Conservation (phyloP, 2,329 filamentous ascomycete species). For the Penicillium paneum region DNA sequence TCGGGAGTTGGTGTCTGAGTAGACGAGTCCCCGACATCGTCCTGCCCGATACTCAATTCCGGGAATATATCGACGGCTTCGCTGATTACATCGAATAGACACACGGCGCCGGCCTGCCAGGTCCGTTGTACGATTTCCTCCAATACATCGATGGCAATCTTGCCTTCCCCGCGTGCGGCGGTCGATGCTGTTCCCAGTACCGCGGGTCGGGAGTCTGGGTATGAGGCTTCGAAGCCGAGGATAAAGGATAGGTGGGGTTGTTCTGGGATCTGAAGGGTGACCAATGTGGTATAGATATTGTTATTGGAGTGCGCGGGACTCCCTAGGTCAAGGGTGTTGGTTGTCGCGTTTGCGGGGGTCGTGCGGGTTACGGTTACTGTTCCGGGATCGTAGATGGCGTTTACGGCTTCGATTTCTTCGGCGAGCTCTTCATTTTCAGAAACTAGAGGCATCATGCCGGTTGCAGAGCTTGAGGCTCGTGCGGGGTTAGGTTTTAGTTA, state of each 20-base stretch:
- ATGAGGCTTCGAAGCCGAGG: slow-evolving; percentile 66
- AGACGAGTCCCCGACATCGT: slow-evolving; percentile 14
- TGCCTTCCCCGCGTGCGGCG: slow-evolving; percentile 68
- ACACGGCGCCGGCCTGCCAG: slow-evolving; percentile 72
- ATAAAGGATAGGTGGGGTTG: slow-evolving; percentile 48
- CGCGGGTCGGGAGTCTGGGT: slow-evolving; percentile 70
- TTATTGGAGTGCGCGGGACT: slow-evolving; percentile 13
- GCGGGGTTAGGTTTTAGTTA: not conserved
- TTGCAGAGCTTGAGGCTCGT: slow-evolving; percentile 4
- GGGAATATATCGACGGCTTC: slow-evolving; percentile 50
- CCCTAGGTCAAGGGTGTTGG: slow-evolving; percentile 30
- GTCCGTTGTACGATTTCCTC: slow-evolving; percentile 63
- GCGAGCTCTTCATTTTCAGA: slow-evolving; percentile 38
- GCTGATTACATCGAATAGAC: slow-evolving; percentile 88
- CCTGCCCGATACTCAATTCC: slow-evolving; percentile 53
- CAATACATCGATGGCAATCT: slow-evolving; percentile 66
- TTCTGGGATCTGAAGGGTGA: slow-evolving; percentile 62
- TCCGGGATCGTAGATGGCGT: slow-evolving; percentile 62
- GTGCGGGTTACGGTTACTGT: slow-evolving; percentile 50
- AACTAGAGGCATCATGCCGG: slow-evolving; percentile 16
- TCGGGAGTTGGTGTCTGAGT: slow-evolving; percentile 9
- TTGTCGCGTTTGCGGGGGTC: slow-evolving; percentile 20
- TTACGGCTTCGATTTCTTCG: slow-evolving; percentile 49
- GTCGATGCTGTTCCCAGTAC: slow-evolving; percentile 78
- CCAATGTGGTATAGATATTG: slow-evolving; percentile 46